These are phyloP conservation scores for Ganoderma lingzhi DNA, from an alignment of 1,284 basidiomycete species.

Conservation along the genomic window DNA sequence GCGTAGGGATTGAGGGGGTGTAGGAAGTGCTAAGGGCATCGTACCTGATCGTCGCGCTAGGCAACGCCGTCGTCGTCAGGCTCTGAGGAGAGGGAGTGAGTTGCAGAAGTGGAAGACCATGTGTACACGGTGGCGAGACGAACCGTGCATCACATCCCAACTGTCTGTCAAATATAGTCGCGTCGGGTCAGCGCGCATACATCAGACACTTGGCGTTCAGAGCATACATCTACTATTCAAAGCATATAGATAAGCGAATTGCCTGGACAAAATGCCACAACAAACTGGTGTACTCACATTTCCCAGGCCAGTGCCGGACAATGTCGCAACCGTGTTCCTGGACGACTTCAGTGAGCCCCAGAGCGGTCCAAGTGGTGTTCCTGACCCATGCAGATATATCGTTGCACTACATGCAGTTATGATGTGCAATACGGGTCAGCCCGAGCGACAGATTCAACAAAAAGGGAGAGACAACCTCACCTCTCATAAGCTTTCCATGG, in stretches of 20 bases:
- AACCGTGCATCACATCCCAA: constrained; percentile 52
- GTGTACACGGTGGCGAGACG: not conserved
- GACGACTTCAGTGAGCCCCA: constrained; percentile 53
- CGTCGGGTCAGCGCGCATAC: not conserved
- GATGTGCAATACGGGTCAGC: constrained; percentile 34
- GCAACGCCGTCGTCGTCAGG: constrained; percentile 68
- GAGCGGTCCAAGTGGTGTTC: constrained; percentile 48
- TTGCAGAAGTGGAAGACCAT: not conserved
- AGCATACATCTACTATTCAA: not conserved
- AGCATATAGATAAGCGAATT: not conserved
- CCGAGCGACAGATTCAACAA: not conserved
- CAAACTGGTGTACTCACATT: constrained; percentile 44
- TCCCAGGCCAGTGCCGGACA: constrained; percentile 58
- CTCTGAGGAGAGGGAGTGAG: constrained; percentile 37
- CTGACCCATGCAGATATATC: constrained; percentile 61
- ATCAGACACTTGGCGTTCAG: not conserved
- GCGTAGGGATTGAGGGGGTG: constrained; percentile 52
- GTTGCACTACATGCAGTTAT: constrained; percentile 64
- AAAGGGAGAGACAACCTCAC: constrained; percentile 10
- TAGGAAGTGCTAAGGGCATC: constrained; percentile 51
- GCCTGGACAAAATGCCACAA: no score
- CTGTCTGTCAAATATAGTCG: constrained; percentile 19
- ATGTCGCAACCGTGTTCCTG: constrained; percentile 54
- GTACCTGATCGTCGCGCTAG: constrained; percentile 54
- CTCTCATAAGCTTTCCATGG: constrained; percentile 47